Evolutionary conservation across 1,284 basidiomycete species (phyloP), one percentile per base, ranked within the genome.

Genomic region (Heterobasidion irregulare): DNA sequence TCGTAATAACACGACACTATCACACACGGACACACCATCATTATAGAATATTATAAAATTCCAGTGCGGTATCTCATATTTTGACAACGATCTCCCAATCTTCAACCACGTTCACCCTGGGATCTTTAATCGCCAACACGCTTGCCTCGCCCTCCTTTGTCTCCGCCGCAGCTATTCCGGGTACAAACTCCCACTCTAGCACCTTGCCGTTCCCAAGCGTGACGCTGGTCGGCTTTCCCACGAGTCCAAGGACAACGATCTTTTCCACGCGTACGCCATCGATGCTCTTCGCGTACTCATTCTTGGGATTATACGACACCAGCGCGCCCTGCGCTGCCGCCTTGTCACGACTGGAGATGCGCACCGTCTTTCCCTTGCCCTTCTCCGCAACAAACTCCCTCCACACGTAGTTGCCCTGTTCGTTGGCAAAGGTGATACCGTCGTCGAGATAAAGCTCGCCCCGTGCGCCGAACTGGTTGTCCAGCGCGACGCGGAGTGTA

Each of bases 381-480:
- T 74, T 76, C 48, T 73, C 74, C 16, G 89, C 86, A n/a, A 67
- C 66, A 67, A 95, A 89, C 58, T 76, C 74, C 56, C 90, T 82
- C 89, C 90, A 95, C 53, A 98, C 76, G 66, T 91, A 85, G 52
- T 94, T 77, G 36, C 96, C 95, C 6, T 80, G 65, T 61, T 84
- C 75, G 71, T 94, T 86, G 1, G 78, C 76, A 70, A 86, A 98
- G 0, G 89, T 85, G 60, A 90, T 89, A 7, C 97, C 96, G 64
- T 99, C 97, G 68, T 99, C 97, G 54, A 97, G 79, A 72, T 99
- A 99, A 43, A 99, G 76, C 67, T 94, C 89, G 38, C 96, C 96
- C 2, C 67, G 66, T 0, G 95, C 94, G 8, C 63, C 66, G 26
- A 83, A 82, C 2, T 76, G 66, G 55, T 84, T 82, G 71, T 82